A percentile compares a stretch with the other conserved stretches of the same genome.
Conservation (phyloP, 169 alveolate genomes). For the Eimeria sp. region DNA sequence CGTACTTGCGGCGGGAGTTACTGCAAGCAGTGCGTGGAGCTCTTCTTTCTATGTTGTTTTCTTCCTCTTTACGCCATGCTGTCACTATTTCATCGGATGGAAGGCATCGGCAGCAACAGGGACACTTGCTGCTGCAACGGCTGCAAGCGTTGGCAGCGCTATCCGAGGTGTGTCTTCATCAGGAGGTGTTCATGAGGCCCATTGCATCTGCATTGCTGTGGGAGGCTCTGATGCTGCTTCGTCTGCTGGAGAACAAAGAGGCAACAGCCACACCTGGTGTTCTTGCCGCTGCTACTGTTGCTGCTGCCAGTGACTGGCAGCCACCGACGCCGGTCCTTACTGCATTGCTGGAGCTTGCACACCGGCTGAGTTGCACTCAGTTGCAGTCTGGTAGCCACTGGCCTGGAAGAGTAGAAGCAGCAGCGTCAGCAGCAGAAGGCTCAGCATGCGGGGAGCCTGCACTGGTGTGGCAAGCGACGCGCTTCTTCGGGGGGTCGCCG, state of each 20-base stretch:
- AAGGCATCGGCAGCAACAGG: slow-evolving; percentile 1
- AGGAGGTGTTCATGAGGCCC: slow-evolving; percentile 59
- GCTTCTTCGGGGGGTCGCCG: slow-evolving; percentile 49
- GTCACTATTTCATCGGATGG: background rate
- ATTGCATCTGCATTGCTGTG: slow-evolving; percentile 51
- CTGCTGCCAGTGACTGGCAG: slow-evolving; percentile 14
- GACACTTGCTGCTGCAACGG: slow-evolving; percentile 28
- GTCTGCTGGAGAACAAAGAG: background rate
- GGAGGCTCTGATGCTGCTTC: slow-evolving; percentile 47
- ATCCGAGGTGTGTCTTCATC: slow-evolving; percentile 42
- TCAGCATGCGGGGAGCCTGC: slow-evolving; percentile 29
- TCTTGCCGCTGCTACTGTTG: background rate
- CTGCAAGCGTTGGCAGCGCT: slow-evolving; percentile 22
- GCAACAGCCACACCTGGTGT: background rate
- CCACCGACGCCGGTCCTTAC: background rate
- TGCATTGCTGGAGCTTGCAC: slow-evolving; percentile 32
- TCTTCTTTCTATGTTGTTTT: slow-evolving; percentile 7
- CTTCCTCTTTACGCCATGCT: background rate
- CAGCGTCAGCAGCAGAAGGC: slow-evolving; percentile 41
- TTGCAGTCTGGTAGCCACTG: background rate
- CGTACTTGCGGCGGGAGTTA: slow-evolving; percentile 65
- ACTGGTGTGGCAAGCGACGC: slow-evolving; percentile 42
- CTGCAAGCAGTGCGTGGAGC: slow-evolving; percentile 46
- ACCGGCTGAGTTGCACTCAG: background rate
- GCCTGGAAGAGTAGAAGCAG: background rate